A percentile compares a stretch with the other conserved stretches of the same genome.
Conservation (phyloP, 768 basidiomycete genomes). For the Auricularia sp. region DNA sequence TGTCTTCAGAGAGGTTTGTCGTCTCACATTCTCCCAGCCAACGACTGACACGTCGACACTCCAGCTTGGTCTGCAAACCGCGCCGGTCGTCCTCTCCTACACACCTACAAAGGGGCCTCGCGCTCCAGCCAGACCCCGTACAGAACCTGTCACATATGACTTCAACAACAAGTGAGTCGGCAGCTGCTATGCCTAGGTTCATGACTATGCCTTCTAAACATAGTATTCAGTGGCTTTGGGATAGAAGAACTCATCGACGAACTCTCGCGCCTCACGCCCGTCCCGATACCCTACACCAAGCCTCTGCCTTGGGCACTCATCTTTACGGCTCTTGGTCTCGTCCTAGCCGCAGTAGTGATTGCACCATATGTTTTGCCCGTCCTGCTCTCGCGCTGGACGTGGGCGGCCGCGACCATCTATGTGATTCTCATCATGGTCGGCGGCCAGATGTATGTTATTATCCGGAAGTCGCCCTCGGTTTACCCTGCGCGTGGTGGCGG, state of each 20-base stretch:
- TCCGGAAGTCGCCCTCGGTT: conserved; percentile 64
- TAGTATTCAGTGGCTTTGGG: conserved; percentile 64
- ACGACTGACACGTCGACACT: neutral
- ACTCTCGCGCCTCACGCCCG: conserved; percentile 63
- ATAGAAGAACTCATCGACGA: conserved; percentile 66
- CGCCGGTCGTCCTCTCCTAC: conserved; percentile 75
- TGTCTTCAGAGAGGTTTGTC: conserved; percentile 68
- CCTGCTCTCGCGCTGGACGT: conserved; percentile 63
- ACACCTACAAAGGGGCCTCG: conserved; percentile 64
- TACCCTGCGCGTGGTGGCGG: conserved; percentile 35
- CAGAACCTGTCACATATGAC: conserved; percentile 58
- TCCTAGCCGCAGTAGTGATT: conserved; percentile 37
- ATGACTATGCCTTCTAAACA: neutral
- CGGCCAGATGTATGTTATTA: conserved; percentile 95
- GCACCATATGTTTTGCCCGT: conserved; percentile 56
- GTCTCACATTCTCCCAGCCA: neutral
- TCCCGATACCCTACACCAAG: conserved; percentile 69
- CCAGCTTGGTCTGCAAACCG: conserved; percentile 73
- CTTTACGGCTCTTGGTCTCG: conserved; percentile 33
- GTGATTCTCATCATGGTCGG: conserved; percentile 77
- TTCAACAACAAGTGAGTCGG: conserved; percentile 49
- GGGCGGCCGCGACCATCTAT: conserved; percentile 54
- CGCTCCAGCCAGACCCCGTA: conserved; percentile 44
- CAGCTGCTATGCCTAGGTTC: neutral
- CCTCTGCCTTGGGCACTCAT: conserved; percentile 67